Evolutionary conservation across 2,329 filamentous ascomycete species (phyloP).

Genomic region (Colletotrichum chlorophyti): DNA sequence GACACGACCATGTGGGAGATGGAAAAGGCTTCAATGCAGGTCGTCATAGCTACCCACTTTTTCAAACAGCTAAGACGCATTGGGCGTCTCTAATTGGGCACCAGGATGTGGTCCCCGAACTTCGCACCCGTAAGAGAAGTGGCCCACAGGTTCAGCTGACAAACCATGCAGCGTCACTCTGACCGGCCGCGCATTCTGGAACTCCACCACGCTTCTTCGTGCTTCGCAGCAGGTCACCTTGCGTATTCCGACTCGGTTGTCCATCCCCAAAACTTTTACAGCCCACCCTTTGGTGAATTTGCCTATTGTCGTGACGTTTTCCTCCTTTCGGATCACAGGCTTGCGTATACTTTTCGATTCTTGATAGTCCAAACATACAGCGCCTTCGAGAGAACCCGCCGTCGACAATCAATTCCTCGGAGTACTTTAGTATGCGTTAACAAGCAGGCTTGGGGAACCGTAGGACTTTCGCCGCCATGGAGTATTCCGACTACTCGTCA

Average conservation of each 20-base stretch:
- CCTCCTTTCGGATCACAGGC: background rate
- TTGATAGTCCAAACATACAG: background rate
- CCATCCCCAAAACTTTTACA: constrained; percentile 14
- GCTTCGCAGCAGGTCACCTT: constrained; percentile 15
- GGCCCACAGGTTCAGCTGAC: no score
- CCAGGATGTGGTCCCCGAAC: background rate
- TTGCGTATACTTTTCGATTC: background rate
- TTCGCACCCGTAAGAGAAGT: no score
- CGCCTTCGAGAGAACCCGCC: background rate
- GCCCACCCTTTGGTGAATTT: background rate
- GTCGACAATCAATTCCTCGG: background rate
- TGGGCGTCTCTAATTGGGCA: constrained; percentile 19
- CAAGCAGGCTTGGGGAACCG: constrained; percentile 22
- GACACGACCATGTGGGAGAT: no score
- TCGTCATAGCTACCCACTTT: constrained; percentile 29
- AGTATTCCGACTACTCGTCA: constrained; percentile 39
- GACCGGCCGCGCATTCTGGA: constrained; percentile 15
- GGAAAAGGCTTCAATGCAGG: constrained; percentile 28
- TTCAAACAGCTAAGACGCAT: constrained; percentile 20
- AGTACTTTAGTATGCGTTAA: constrained; percentile 25
- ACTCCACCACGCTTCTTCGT: constrained; percentile 17
- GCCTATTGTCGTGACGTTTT: background rate
- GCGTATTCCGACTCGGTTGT: constrained; percentile 18
- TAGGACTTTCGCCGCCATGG: constrained; percentile 22
- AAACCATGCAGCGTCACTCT: constrained; percentile 21